Evolutionary conservation across 108 stramenopile genomes (phyloP).

Genomic region (Cyclostephanos invisitatus): DNA sequence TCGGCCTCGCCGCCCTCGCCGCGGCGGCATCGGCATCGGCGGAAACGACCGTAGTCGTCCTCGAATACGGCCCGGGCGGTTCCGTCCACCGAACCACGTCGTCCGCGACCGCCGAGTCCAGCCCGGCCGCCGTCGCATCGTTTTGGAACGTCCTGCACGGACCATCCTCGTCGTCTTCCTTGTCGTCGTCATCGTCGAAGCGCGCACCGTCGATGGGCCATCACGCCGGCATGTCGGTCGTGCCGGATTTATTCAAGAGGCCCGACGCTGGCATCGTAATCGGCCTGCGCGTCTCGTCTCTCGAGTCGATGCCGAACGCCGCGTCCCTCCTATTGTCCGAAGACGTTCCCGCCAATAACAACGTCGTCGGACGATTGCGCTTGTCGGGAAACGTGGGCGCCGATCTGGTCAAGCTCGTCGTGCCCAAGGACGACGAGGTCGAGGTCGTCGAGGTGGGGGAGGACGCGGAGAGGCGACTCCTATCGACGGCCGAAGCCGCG

Average conservation of each 20-base stretch:
- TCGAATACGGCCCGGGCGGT: conserved; percentile 76
- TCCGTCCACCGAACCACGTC: conserved; percentile 64
- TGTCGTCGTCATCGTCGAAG: neutral
- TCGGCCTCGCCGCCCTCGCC: conserved; percentile 34
- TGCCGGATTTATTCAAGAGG: conserved; percentile 79
- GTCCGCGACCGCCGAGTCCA: conserved; percentile 16
- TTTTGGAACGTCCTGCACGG: conserved; percentile 73
- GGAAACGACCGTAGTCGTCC: conserved; percentile 68
- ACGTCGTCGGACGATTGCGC: conserved; percentile 72
- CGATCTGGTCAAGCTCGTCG: conserved; percentile 22
- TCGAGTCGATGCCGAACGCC: conserved; percentile 65
- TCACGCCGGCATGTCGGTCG: conserved; percentile 78
- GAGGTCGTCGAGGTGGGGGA: conserved; percentile 20
- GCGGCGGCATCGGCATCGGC: conserved; percentile 20
- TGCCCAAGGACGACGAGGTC: conserved; percentile 1
- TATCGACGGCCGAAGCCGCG: conserved; percentile 25
- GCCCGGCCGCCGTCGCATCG: conserved; percentile 69
- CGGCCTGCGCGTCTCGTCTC: conserved; percentile 54
- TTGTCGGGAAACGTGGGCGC: conserved; percentile 46
- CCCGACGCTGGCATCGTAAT: conserved; percentile 73
- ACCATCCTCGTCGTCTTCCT: conserved; percentile 1
- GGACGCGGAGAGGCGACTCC: conserved; percentile 23
- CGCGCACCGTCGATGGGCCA: conserved; percentile 39
- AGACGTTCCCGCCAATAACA: conserved; percentile 16
- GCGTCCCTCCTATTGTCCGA: conserved; percentile 43